Base-by-base conservation (phyloP, 495 filamentous ascomycete genomes). In the Penicillium daleae region DNA sequence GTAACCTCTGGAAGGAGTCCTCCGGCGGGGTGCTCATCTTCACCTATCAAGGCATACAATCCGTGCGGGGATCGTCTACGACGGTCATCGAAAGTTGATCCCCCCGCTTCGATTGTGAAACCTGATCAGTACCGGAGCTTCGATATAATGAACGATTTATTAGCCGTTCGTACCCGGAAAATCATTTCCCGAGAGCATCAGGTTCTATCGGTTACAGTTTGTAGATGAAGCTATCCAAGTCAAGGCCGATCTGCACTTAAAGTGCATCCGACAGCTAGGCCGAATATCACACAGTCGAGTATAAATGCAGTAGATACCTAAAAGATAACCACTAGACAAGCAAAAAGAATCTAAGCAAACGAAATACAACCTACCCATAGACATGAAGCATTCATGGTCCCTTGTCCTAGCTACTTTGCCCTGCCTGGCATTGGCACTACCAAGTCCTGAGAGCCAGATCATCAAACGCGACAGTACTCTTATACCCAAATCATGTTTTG, bases 401-500 rank as follows among this genome's bases (percentile, higher is more conserved):
- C 37, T 64, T 13, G 15, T 67, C 15, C 50, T 67, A 27, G 32
- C 42, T 9, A 7, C 27, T 9, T 54, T 67, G 2, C 57, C 61
- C 13, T 79, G 78, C 64, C 22, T 60, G 27, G 56, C 42, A 27
- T 56, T 40, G 4, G 60, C 60, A 44, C 13, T 63, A 10, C 56
- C 64, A 40, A 17, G 42, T 3, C 13, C n/a, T 7, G 31, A 52
- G 26, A 39, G 12, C n/a, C n/a, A 37, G n/a, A 13, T 63, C n/a
- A 19, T 27, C 15, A 66, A 60, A 57, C 64, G 64, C 1, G 60
- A 57, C 22, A 66, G 19, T 21, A 79, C 80, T 19, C 76, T 86
- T 9, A 86, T 87, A 55, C 84, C 84, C 3, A 77, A 63, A 3
- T 79, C 81, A 6, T 80, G 75, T 62, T 85, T 87, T 74, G 75